These are phyloP conservation scores for Circinella minor DNA, from an alignment of 371 early-diverging fungal genomes.

Conservation along the genomic window DNA sequence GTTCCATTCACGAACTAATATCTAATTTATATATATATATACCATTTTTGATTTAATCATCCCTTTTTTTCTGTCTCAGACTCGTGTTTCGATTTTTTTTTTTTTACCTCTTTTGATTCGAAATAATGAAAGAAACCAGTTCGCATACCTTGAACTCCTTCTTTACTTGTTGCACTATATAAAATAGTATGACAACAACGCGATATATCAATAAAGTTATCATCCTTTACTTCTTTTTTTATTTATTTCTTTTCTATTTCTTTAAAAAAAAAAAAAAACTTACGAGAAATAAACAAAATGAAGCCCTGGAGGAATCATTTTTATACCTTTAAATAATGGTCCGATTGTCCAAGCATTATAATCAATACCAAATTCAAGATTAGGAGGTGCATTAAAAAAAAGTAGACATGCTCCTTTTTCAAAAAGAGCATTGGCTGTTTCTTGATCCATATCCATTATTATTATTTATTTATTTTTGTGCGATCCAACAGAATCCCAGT, in stretches of 20 bases:
- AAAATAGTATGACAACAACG: background rate
- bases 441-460: slow-evolving; percentile 68
- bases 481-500: too few relatives aligned
- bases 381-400: slow-evolving; percentile 81
- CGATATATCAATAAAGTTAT: too few relatives aligned
- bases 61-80: background rate
- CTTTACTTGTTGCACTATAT: slow-evolving; percentile 54
- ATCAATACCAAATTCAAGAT: slow-evolving; percentile 92
- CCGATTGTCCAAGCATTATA: slow-evolving; percentile 91
- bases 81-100: background rate
- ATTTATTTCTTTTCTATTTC: too few relatives aligned
- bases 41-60: too few relatives aligned
- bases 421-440: slow-evolving; percentile 75
- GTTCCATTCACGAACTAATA: slow-evolving; percentile 78
- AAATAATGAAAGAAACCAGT: slow-evolving; percentile 82
- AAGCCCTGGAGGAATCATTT: slow-evolving; percentile 92
- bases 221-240: too few relatives aligned
- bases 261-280: background rate
- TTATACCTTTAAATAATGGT: slow-evolving; percentile 89
- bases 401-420: slow-evolving; percentile 79
- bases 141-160: slow-evolving; percentile 66
- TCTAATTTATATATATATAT: slow-evolving; percentile 37
- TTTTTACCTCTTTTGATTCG: slow-evolving; percentile 64
- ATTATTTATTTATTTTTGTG: too few relatives aligned
- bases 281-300: slow-evolving; percentile 92